Conservation (phyloP, 805 yeast genomes). For the Hanseniaspora taiwanica region DNA sequence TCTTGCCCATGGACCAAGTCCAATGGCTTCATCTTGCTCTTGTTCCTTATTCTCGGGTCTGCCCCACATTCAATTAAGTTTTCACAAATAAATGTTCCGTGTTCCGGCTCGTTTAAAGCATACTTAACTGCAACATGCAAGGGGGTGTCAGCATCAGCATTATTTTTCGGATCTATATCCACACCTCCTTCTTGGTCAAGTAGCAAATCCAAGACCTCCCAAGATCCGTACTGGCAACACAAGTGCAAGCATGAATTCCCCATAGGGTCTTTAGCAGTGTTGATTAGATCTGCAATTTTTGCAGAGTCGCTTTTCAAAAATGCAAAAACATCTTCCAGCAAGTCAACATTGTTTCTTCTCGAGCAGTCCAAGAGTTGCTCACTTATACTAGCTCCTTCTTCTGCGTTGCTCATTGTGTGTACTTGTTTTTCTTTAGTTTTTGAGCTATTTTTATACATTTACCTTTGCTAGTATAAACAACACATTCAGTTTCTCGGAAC, state of each 20-base stretch:
- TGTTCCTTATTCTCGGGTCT: slow-evolving; percentile 53
- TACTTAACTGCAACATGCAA: slow-evolving; percentile 75
- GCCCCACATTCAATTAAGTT: slow-evolving; percentile 85
- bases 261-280: slow-evolving; percentile 58
- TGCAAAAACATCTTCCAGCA: slow-evolving; percentile 43
- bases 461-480: no score
- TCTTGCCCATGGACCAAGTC: slow-evolving; percentile 47
- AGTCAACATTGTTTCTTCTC: slow-evolving; percentile 75
- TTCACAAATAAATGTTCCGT: slow-evolving; percentile 65
- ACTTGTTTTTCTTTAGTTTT: slow-evolving; percentile 3
- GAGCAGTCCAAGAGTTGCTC: slow-evolving; percentile 81
- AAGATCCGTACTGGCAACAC: slow-evolving; percentile 69
- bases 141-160: slow-evolving; percentile 73
- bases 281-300: slow-evolving; percentile 39
- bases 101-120: slow-evolving; percentile 56
- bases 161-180: slow-evolving; percentile 71
- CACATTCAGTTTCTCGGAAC: no score
- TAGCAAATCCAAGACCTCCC: slow-evolving; percentile 69
- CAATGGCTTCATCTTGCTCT: slow-evolving; percentile 57
- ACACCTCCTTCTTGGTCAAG: slow-evolving; percentile 76
- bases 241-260: slow-evolving; percentile 75
- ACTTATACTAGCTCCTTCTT: slow-evolving; percentile 58
- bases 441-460: no score
- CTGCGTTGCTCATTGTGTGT: slow-evolving; percentile 1
- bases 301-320: slow-evolving; percentile 24